Percentiles rank a stretch among this genome's conserved stretches.
Conservation (phyloP, 1,139 yeast species). For the Blastobotrys proliferans region DNA sequence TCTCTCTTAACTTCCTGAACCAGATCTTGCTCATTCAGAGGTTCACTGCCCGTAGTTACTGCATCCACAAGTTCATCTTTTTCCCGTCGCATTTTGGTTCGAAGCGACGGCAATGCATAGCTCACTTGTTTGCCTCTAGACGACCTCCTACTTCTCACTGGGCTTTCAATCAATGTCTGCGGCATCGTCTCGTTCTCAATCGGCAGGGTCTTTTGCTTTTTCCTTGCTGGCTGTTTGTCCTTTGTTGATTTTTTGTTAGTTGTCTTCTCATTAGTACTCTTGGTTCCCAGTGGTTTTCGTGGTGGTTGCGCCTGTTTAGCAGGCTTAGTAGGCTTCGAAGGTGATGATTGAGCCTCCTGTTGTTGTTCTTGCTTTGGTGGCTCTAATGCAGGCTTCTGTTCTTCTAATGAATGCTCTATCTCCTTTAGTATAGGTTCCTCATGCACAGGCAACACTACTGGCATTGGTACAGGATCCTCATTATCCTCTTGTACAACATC, state of each 20-base stretch:
- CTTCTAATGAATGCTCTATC: background rate
- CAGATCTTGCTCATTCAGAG: background rate
- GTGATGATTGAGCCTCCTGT: background rate
- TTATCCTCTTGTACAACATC: background rate
- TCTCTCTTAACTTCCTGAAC: conserved; percentile 7
- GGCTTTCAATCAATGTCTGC: conserved; percentile 9
- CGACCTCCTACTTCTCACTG: conserved; percentile 7
- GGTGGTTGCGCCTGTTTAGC: background rate
- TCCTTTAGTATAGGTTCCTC: background rate
- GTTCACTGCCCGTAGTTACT: too few relatives aligned
- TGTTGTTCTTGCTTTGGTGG: background rate
- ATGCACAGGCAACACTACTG: background rate
- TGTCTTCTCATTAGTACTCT: conserved; percentile 3
- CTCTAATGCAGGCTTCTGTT: background rate
- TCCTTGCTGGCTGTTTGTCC: conserved; percentile 3
- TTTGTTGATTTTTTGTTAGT: background rate
- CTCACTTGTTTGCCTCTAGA: conserved; percentile 40
- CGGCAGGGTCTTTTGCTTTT: conserved; percentile 17
- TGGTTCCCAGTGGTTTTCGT: conserved; percentile 6
- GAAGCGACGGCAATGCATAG: conserved; percentile 64
- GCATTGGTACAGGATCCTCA: background rate
- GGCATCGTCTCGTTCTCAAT: conserved; percentile 21
- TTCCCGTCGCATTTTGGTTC: conserved; percentile 68
- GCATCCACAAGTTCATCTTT: conserved; percentile 60
- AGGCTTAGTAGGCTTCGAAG: background rate